These are phyloP conservation scores for Acorus gramineus DNA, from an alignment of 106 monocot species.

Conservation along the genomic window DNA sequence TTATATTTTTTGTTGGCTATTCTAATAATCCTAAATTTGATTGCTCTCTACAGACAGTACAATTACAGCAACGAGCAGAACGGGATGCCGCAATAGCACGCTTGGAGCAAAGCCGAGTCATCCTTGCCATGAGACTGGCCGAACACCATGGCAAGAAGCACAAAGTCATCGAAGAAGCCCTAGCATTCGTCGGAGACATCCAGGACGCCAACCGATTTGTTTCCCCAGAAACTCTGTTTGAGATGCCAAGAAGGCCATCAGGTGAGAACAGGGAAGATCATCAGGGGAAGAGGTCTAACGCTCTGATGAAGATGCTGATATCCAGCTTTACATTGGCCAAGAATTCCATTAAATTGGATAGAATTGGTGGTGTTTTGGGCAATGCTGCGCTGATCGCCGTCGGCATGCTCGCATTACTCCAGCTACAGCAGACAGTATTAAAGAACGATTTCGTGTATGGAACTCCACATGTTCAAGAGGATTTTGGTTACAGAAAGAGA, in stretches of 20 bases:
- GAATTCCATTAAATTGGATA: conserved; percentile 31
- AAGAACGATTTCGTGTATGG: conserved; percentile 13
- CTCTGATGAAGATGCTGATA: conserved; percentile 37
- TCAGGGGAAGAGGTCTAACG: conserved; percentile 13
- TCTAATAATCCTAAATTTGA: neutral
- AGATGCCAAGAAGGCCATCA: conserved; percentile 11
- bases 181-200: conserved; percentile 67
- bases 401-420: conserved; percentile 70
- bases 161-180: conserved; percentile 89
- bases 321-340: conserved; percentile 47
- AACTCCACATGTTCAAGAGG: conserved; percentile 8
- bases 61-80: conserved; percentile 79
- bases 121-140: conserved; percentile 78
- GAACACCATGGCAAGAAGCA: conserved; percentile 80
- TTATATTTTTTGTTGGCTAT: neutral
- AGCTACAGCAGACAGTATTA: conserved; percentile 50
- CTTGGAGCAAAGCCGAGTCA: conserved; percentile 71
- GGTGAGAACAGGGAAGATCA: conserved; percentile 11
- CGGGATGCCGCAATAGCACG: conserved; percentile 76
- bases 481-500: conserved; percentile 7
- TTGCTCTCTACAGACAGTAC: conserved; percentile 48
- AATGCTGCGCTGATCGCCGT: conserved; percentile 80
- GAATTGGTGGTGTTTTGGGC: conserved; percentile 37
- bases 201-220: conserved; percentile 28
- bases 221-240: conserved; percentile 32